Evolutionary conservation across 306 rosid species (phyloP).

Genomic region (Cucumis melo): DNA sequence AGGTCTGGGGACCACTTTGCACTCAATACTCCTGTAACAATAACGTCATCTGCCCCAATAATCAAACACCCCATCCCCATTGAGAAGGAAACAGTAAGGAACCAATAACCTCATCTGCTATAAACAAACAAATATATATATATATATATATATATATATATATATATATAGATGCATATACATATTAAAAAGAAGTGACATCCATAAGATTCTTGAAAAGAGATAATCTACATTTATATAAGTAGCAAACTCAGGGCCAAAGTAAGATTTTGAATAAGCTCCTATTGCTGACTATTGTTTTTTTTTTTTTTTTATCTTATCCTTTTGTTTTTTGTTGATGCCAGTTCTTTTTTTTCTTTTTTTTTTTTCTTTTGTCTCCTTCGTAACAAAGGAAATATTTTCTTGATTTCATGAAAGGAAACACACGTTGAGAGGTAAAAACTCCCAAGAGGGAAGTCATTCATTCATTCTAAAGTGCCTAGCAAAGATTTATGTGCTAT

Average conservation of each 20-base stretch:
- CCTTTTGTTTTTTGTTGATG: too few species aligned
- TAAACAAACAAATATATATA: neutral
- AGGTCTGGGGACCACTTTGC: constrained; percentile 95
- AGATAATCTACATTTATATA: neutral
- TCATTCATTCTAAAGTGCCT: neutral
- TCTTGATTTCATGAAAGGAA: neutral
- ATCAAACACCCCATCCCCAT: constrained; percentile 5
- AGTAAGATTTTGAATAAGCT: neutral
- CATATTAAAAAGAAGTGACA: neutral
- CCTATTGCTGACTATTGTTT: neutral
- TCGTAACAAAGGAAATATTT: neutral
- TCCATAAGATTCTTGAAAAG: neutral
- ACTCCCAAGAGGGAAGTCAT: neutral
- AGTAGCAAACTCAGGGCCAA: neutral
- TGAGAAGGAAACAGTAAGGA: neutral
- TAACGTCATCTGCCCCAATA: constrained; percentile 48
- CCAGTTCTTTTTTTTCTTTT: too few species aligned
- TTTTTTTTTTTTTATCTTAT: too few species aligned
- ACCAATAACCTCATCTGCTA: neutral
- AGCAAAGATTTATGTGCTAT: neutral
- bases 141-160: neutral
- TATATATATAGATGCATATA: too few species aligned
- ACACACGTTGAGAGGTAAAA: neutral
- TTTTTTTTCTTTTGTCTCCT: too few species aligned
- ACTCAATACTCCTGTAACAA: constrained; percentile 75